phyloP scores from a whole-genome alignment of 1,139 yeast species.

The Geotrichum restrictum region DNA sequence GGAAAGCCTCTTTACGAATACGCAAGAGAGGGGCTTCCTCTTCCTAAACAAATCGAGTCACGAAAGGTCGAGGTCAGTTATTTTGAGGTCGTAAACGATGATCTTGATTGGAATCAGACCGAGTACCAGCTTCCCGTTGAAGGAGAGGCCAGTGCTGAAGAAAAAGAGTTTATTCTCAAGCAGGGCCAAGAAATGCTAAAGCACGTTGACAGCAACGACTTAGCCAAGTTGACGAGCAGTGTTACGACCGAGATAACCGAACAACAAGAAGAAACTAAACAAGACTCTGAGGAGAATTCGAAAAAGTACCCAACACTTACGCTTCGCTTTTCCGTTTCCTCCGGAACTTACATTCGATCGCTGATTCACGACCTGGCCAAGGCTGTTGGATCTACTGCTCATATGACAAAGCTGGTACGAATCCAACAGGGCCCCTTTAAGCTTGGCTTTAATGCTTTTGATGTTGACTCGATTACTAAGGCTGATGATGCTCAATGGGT shows the following conservation, averaged over 20 bases:
- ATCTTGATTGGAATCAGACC: constrained; percentile 17
- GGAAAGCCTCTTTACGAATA: constrained; percentile 94
- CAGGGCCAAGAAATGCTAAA: constrained; percentile 17
- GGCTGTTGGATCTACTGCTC: constrained; percentile 74
- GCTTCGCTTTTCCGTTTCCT: constrained; percentile 74
- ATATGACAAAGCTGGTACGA: constrained; percentile 82
- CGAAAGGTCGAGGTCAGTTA: constrained; percentile 63
- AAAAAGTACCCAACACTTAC: constrained; percentile 42
- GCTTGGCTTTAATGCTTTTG: constrained; percentile 65
- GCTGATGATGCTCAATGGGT: constrained; percentile 20
- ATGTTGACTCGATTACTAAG: constrained; percentile 53
- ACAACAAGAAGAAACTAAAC: neutral
- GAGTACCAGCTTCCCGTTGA: constrained; percentile 17
- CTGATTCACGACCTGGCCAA: constrained; percentile 84
- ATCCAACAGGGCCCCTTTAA: constrained; percentile 79
- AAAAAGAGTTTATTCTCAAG: constrained; percentile 15
- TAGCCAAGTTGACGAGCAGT: constrained; percentile 14
- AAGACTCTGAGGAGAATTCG: neutral
- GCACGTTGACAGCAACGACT: constrained; percentile 6
- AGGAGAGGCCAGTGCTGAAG: constrained; percentile 18
- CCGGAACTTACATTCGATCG: constrained; percentile 93
- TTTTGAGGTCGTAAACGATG: constrained; percentile 45
- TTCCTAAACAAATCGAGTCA: constrained; percentile 75
- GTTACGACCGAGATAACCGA: neutral
- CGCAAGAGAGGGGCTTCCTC: constrained; percentile 81